phyloP scores from a whole-genome alignment of 768 basidiomycete genomes.

The Leccinum barrowsii region DNA sequence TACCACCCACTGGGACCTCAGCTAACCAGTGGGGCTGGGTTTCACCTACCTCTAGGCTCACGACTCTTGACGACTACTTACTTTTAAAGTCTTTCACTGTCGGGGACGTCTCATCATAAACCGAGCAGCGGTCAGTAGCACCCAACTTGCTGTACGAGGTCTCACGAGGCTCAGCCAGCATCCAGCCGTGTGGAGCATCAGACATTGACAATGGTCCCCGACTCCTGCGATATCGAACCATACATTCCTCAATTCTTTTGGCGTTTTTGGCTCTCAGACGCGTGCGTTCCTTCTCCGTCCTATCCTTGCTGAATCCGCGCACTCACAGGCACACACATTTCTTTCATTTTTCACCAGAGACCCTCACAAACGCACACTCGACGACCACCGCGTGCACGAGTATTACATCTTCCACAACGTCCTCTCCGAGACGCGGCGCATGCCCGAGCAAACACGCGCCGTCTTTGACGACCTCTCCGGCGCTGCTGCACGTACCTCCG shows the following conservation, averaged over 20 bases:
- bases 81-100: neutral
- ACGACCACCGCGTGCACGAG: conserved; percentile 43
- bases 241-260: conserved; percentile 47
- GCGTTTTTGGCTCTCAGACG: conserved; percentile 47
- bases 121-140: neutral
- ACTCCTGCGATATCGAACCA: conserved; percentile 25
- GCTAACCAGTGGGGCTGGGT: neutral
- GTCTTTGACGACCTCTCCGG: conserved; percentile 43
- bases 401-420: conserved; percentile 53
- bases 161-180: neutral
- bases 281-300: conserved; percentile 28
- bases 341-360: conserved; percentile 14
- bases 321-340: neutral
- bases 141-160: conserved; percentile 1
- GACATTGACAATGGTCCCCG: neutral
- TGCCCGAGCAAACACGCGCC: conserved; percentile 32
- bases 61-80: neutral
- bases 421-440: conserved; percentile 42
- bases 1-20: neutral
- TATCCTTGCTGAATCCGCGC: neutral
- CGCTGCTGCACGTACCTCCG: neutral
- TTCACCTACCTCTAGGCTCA: neutral
- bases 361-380: conserved; percentile 28
- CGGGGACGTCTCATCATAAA: neutral
- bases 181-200: neutral